These are phyloP conservation scores for Puccinia hordei DNA, from an alignment of 1,284 basidiomycete genomes.

Conservation along the genomic window DNA sequence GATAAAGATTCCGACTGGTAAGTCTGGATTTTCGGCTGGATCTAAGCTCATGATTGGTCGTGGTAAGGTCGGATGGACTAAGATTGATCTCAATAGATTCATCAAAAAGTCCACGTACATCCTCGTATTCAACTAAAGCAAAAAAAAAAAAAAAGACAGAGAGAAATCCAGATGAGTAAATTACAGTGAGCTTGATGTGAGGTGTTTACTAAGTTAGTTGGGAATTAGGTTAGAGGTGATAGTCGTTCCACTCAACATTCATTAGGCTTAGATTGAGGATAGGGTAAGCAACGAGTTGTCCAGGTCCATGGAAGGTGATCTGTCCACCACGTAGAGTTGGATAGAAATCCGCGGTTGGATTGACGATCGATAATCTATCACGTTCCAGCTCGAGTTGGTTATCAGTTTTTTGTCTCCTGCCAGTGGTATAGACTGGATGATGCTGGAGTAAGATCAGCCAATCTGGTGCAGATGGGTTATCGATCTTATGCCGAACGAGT, in stretches of 20 bases:
- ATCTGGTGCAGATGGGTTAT: constrained; percentile 28
- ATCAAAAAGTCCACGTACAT: constrained; percentile 63
- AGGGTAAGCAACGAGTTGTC: constrained; percentile 94
- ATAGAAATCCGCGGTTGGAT: constrained; percentile 18
- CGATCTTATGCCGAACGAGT: constrained; percentile 42
- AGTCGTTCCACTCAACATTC: constrained; percentile 58
- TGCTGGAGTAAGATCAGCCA: constrained; percentile 45
- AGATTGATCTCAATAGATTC: constrained; percentile 59
- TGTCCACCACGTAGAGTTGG: constrained; percentile 72
- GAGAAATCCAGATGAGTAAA: too few relatives aligned
- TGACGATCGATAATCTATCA: neutral
- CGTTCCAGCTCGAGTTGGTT: constrained; percentile 12
- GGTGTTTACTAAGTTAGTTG: neutral
- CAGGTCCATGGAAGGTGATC: constrained; percentile 95
- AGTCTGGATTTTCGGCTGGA: constrained; percentile 20
- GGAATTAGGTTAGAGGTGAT: neutral
- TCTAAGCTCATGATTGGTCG: constrained; percentile 49
- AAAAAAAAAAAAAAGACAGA: too few relatives aligned
- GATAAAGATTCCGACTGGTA: constrained; percentile 52
- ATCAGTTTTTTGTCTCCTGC: constrained; percentile 24
- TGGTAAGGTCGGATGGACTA: constrained; percentile 52
- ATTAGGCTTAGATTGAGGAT: constrained; percentile 75
- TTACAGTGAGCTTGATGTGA: too few relatives aligned
- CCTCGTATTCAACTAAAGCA: constrained; percentile 60
- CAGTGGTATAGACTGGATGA: constrained; percentile 41